Evolutionary conservation across 225 moss, liverwort and hornwort species (phyloP).

Genomic region (Pleurozium schreberi): DNA sequence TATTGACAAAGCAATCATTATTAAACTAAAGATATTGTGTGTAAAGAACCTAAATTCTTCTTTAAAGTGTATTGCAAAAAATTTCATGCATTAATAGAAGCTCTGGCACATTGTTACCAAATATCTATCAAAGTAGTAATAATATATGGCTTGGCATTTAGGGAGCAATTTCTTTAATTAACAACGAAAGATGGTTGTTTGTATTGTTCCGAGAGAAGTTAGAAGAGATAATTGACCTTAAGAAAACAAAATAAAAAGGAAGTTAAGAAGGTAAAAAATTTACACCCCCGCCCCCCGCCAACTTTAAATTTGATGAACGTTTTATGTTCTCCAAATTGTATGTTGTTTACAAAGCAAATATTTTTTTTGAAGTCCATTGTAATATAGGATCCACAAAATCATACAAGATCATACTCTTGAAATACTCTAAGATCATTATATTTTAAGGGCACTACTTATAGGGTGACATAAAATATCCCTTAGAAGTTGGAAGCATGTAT

Average conservation of each 20-base stretch:
- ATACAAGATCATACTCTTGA: not conserved
- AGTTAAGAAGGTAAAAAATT: not conserved
- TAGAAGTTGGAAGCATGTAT: no score
- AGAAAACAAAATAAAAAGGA: not conserved
- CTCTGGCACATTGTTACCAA: not conserved
- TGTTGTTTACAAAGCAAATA: not conserved
- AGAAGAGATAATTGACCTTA: no score
- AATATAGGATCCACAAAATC: not conserved
- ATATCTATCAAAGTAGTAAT: not conserved
- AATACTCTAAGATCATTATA: not conserved
- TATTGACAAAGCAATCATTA: not conserved
- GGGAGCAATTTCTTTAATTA: not conserved
- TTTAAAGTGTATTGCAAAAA: not conserved
- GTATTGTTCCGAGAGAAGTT: not conserved
- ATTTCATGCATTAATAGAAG: not conserved
- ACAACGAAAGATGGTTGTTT: no score
- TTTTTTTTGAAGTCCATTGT: not conserved
- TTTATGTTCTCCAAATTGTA: not conserved
- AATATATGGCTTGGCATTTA: not conserved
- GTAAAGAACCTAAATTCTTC: not conserved
- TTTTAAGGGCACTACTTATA: not conserved
- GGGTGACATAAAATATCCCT: not conserved
- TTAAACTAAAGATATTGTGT: not conserved
- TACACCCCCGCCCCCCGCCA: no score
- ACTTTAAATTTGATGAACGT: not conserved